phyloP scores from a whole-genome alignment of 441 rosid species.

The Omphalea diandra region DNA sequence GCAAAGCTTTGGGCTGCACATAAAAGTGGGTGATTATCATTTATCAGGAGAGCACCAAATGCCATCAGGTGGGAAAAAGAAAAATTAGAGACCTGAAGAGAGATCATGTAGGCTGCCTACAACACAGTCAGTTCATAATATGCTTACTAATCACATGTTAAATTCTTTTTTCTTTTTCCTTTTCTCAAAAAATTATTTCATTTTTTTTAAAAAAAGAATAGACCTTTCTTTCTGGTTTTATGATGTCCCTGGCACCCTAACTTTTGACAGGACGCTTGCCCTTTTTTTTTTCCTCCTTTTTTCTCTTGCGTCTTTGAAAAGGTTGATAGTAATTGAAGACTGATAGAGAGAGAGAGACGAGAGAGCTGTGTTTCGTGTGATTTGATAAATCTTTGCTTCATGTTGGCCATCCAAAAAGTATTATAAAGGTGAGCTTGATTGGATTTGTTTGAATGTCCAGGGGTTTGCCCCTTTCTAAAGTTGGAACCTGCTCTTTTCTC shows the following conservation, averaged over 20 bases:
- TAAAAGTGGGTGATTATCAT: constrained; percentile 23
- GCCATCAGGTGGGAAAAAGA: constrained; percentile 12
- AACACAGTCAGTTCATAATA: constrained; percentile 16
- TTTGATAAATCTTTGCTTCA: constrained; percentile 39
- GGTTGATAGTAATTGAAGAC: constrained; percentile 25
- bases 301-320: constrained; percentile 29
- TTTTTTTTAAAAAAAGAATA: neutral
- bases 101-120: constrained; percentile 27
- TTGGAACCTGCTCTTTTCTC: constrained; percentile 19
- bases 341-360: constrained; percentile 11
- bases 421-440: constrained; percentile 32
- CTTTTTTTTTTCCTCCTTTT: too few species aligned
- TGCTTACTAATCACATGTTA: constrained; percentile 21
- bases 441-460: constrained; percentile 49
- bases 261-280: constrained; percentile 45
- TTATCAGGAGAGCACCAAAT: too few species aligned
- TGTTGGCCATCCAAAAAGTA: constrained; percentile 32
- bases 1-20: constrained; percentile 25
- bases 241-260: constrained; percentile 37
- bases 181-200: constrained; percentile 3
- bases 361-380: constrained; percentile 24
- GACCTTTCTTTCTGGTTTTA: constrained; percentile 27
- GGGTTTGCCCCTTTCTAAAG: constrained; percentile 20
- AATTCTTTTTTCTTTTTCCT: neutral
- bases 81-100: constrained; percentile 15